phyloP scores from a whole-genome alignment of 2,329 filamentous ascomycete species.

The Boeremia exigua region DNA sequence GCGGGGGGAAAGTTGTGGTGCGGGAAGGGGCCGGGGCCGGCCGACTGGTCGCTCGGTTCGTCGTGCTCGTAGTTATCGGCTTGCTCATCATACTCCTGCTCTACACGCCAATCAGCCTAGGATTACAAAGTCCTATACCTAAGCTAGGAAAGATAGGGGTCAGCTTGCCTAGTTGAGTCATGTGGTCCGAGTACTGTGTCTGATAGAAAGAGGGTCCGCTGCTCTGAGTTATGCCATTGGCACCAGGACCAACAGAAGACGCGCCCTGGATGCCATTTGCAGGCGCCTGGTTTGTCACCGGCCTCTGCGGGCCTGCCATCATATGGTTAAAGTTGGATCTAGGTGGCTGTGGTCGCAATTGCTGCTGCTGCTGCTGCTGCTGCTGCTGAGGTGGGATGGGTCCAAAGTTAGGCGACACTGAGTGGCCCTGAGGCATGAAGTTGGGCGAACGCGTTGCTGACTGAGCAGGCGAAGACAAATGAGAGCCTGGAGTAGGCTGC shows the following conservation, averaged over 20 bases:
- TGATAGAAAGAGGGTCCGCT: conserved; percentile 71
- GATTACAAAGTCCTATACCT: conserved; percentile 67
- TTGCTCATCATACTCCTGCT: conserved; percentile 96
- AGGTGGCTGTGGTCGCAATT: conserved; percentile 53
- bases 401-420: conserved; percentile 67
- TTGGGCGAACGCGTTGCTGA: conserved; percentile 65
- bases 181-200: conserved; percentile 89
- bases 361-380: conserved; percentile 11
- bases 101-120: conserved; percentile 74
- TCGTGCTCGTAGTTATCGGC: conserved; percentile 86
- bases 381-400: conserved; percentile 56
- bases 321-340: conserved; percentile 56
- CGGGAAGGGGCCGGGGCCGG: conserved; percentile 71
- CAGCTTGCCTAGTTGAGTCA: conserved; percentile 92
- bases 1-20: conserved; percentile 59
- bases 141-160: conserved; percentile 57
- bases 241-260: conserved; percentile 45
- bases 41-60: conserved; percentile 69
- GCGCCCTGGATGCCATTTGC: conserved; percentile 47
- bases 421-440: conserved; percentile 63
- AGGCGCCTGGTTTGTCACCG: conserved; percentile 44
- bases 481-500: conserved; percentile 82
- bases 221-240: conserved; percentile 45
- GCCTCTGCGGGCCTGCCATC: conserved; percentile 50
- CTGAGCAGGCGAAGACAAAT: conserved; percentile 70